phyloP scores from a whole-genome alignment of 2,329 filamentous ascomycete species.

The Kalaharituber pfeilii region DNA sequence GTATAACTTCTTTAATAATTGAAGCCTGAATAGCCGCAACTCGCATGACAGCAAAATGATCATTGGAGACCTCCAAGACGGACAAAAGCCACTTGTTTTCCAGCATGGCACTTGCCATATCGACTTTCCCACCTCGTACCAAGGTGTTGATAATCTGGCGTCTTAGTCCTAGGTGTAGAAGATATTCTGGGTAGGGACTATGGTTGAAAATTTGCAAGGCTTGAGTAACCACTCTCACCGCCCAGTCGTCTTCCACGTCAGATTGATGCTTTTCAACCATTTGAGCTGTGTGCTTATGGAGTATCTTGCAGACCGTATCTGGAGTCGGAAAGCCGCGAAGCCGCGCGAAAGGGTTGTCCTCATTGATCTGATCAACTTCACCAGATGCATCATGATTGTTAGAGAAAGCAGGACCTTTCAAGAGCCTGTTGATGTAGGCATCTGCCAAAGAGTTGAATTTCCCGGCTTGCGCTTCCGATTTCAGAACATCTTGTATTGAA shows the following conservation, averaged over 20 bases:
- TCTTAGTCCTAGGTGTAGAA: neutral
- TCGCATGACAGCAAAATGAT: neutral
- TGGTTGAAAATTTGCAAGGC: neutral
- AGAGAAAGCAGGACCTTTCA: neutral
- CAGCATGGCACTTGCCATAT: neutral
- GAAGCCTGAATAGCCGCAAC: neutral
- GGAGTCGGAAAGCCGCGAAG: neutral
- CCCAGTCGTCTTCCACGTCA: neutral
- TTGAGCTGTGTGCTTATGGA: neutral
- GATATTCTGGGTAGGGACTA: neutral
- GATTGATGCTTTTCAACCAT: neutral
- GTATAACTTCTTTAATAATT: conserved; percentile 7
- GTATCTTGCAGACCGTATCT: neutral
- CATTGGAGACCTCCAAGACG: neutral
- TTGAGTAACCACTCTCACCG: neutral
- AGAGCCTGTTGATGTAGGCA: neutral
- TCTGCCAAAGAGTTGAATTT: neutral
- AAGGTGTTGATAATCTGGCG: neutral
- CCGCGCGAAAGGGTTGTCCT: neutral
- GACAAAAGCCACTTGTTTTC: neutral
- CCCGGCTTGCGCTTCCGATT: neutral
- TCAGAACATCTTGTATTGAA: too few relatives aligned
- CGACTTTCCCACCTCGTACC: neutral
- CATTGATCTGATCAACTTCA: neutral
- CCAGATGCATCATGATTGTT: neutral